Base-by-base conservation (phyloP, 2,329 filamentous ascomycete genomes). In the Cordyceps cateniannulata region DNA sequence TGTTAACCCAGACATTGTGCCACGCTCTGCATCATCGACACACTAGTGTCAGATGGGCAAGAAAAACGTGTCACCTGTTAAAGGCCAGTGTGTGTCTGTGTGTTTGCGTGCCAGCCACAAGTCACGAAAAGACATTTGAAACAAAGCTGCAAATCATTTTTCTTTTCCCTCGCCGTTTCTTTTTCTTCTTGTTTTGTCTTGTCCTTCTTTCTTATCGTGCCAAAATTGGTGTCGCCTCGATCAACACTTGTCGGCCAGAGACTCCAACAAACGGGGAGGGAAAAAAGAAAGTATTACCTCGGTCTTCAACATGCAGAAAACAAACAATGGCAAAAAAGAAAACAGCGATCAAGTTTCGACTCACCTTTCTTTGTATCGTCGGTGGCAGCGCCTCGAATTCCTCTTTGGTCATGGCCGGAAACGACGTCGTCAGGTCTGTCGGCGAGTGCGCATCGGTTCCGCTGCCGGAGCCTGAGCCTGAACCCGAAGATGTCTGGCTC, bases 321-420 rank as follows among this genome's bases (percentile, higher is more conserved):
- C 40, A 52, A 24, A 35, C 14, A 49, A 59, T 38, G 27, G 45
- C 24, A 56, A 27, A 27, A 29, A 48, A 24, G 25, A 9, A 18
- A 48, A 22, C 6, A 40, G 40, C 24, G 18, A 27, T 7, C n/a
- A 2, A 35, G 22, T 16, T n/a, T 9, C 5, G 5, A 29, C 64
- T 60, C 62, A 66, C 65, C 63, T 66, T 66, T 60, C 65, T 64
- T 50, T 63, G 63, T 58, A 66, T 65, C 5, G 65, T 65, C 9
- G 57, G 54, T 10, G 65, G 65, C 9, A 66, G 48, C 24, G 62
- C 59, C 20, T 60, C 57, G 20, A 64, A 66, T 29, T 65, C 63
- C 32, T 63, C 61, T n/a, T 50, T 63, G 22, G 53, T 63, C 59
- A 63, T 59, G 49, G 55, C 40, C 18, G 54, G 42, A 40, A 32